Conservation (phyloP, 352 stramenopile species). For the Halophytophthora batemanensis region DNA sequence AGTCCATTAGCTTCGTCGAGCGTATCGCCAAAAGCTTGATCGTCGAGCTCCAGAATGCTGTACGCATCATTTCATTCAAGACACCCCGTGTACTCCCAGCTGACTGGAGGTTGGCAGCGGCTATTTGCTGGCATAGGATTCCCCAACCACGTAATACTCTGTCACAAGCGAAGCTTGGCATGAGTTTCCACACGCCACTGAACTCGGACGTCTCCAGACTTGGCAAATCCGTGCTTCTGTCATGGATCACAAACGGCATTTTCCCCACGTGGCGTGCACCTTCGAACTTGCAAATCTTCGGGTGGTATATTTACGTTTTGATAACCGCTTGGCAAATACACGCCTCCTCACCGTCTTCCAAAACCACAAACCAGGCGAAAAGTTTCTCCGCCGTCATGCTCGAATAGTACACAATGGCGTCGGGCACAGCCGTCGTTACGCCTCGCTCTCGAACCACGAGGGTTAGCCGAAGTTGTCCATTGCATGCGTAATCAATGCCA, state of each 20-base stretch:
- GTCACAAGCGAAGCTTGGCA: constrained; percentile 1
- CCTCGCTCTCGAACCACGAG: too few relatives aligned
- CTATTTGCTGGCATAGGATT: constrained; percentile 2
- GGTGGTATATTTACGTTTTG: constrained; percentile 15
- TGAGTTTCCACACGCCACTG: background rate
- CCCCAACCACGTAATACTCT: constrained; percentile 1
- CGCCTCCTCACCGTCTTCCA: background rate
- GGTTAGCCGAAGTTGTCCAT: too few relatives aligned
- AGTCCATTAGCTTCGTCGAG: too few relatives aligned
- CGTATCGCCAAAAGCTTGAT: too few relatives aligned
- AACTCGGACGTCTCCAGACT: background rate
- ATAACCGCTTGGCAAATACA: constrained; percentile 4
- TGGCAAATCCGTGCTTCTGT: background rate
- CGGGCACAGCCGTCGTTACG: too few relatives aligned
- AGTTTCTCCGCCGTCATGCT: too few relatives aligned
- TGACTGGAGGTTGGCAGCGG: constrained; percentile 7
- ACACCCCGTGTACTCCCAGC: background rate
- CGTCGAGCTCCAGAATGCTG: too few relatives aligned
- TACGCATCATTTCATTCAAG: too few relatives aligned
- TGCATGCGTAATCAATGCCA: too few relatives aligned
- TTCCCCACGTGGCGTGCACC: constrained; percentile 19
- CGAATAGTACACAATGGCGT: too few relatives aligned
- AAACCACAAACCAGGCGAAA: too few relatives aligned
- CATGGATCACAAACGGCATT: constrained; percentile 14
- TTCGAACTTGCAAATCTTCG: constrained; percentile 17